A percentile compares a stretch with the other conserved stretches of the same genome.
These are phyloP conservation scores for Pelomyxa schiedti DNA, from an alignment of 78 protist genomes.

Conservation along the genomic window DNA sequence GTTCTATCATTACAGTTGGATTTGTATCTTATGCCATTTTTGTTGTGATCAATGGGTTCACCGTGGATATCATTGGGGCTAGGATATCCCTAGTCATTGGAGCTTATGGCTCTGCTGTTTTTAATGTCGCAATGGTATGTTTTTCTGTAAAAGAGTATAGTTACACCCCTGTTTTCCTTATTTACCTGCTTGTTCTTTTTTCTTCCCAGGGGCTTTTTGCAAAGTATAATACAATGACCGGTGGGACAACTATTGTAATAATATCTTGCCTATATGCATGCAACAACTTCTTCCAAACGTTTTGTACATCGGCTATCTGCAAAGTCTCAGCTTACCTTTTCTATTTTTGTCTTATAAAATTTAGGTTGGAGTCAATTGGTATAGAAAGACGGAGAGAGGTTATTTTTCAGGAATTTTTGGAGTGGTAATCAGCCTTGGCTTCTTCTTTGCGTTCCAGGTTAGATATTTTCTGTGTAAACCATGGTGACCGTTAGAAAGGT, in stretches of 20 bases:
- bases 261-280: neutral
- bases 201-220: too few species aligned
- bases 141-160: too few species aligned
- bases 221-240: too few species aligned
- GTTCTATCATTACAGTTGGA: neutral
- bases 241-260: neutral
- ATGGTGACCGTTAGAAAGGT: neutral
- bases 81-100: neutral
- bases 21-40: neutral
- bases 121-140: neutral
- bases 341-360: too few species aligned
- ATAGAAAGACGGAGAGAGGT: neutral
- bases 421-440: neutral
- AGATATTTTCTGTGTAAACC: neutral
- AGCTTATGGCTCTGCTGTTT: neutral
- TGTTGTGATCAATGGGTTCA: neutral
- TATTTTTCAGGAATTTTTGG: neutral
- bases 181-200: too few species aligned
- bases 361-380: neutral
- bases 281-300: neutral
- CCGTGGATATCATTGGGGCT: neutral
- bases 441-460: neutral
- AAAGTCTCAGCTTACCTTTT: too few species aligned
- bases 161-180: too few species aligned
- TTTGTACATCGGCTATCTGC: neutral